Percentiles rank a stretch among this genome's conserved stretches.
These are phyloP conservation scores for Trichosporon asahii DNA, from an alignment of 1,284 basidiomycete species.

Conservation along the genomic window DNA sequence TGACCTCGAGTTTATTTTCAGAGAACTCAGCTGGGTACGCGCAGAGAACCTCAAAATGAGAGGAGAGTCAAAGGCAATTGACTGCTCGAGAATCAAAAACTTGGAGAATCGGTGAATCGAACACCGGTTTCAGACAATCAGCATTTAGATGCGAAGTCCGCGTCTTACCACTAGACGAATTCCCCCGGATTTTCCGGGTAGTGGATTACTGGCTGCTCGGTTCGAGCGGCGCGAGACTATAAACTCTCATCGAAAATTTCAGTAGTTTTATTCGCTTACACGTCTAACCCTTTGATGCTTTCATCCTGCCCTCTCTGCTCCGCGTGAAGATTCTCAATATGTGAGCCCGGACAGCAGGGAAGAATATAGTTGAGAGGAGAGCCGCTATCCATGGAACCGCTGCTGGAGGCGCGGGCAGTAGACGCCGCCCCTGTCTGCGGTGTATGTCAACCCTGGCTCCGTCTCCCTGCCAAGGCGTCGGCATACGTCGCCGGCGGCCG, in stretches of 20 bases:
- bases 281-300: no score
- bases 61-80: no score
- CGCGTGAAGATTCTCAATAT: no score
- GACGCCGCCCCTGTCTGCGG: neutral
- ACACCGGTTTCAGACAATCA: constrained; percentile 10
- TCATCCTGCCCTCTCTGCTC: no score
- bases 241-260: neutral
- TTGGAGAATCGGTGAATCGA: constrained; percentile 11
- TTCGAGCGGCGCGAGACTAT: neutral
- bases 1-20: no score
- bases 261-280: neutral
- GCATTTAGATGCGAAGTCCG: neutral
- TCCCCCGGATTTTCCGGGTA: neutral
- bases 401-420: neutral
- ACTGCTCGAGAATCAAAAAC: neutral
- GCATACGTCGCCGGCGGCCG: neutral
- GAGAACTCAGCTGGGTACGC: no score
- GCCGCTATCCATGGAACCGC: no score
- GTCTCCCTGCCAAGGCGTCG: neutral
- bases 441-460: neutral
- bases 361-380: no score
- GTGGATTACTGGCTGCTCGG: neutral
- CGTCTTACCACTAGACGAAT: constrained; percentile 11
- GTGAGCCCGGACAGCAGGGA: no score
- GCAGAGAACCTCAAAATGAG: no score